Conservation (phyloP, 768 basidiomycete species). For the Phylloporus sp. region DNA sequence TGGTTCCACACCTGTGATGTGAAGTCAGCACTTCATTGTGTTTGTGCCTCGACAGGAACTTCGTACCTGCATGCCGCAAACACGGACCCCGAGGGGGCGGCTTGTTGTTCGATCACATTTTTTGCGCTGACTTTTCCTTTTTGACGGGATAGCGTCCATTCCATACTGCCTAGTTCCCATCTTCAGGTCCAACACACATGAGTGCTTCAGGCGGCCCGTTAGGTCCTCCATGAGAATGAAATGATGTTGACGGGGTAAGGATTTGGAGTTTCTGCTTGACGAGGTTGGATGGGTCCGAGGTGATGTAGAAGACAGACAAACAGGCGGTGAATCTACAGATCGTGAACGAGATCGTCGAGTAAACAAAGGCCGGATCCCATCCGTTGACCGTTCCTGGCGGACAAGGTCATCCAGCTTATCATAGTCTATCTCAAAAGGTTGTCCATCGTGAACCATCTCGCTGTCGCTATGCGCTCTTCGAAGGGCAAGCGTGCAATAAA, state of each 20-base stretch:
- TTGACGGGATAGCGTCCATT: slow-evolving; percentile 83
- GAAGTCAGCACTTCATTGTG: slow-evolving; percentile 4
- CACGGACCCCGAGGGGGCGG: slow-evolving; percentile 79
- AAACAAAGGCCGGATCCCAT: slow-evolving; percentile 26
- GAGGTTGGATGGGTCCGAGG: slow-evolving; percentile 27
- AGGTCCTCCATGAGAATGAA: slow-evolving; percentile 99
- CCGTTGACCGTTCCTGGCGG: slow-evolving; percentile 14
- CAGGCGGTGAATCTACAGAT: slow-evolving; percentile 28
- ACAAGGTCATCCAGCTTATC: slow-evolving; percentile 23
- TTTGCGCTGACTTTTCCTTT: slow-evolving; percentile 98
- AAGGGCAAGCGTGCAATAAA: slow-evolving; percentile 35
- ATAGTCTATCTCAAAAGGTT: slow-evolving; percentile 43
- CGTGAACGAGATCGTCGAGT: slow-evolving; percentile 37
- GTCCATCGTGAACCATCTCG: slow-evolving; percentile 34
- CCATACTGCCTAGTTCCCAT: slow-evolving; percentile 99
- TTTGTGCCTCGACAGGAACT: slow-evolving; percentile 4
- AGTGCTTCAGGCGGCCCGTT: slow-evolving; percentile 83
- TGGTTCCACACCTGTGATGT: slow-evolving; percentile 83
- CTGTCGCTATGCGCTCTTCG: slow-evolving; percentile 67
- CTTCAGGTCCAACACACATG: slow-evolving; percentile 97
- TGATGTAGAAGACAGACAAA: slow-evolving; percentile 25
- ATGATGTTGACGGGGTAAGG: slow-evolving; percentile 84
- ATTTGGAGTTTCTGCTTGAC: slow-evolving; percentile 38
- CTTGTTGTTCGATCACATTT: slow-evolving; percentile 98
- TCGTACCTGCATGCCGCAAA: slow-evolving; percentile 99